These are phyloP conservation scores for Begonia peltatifolia DNA, from an alignment of 306 rosid species.

Conservation along the genomic window DNA sequence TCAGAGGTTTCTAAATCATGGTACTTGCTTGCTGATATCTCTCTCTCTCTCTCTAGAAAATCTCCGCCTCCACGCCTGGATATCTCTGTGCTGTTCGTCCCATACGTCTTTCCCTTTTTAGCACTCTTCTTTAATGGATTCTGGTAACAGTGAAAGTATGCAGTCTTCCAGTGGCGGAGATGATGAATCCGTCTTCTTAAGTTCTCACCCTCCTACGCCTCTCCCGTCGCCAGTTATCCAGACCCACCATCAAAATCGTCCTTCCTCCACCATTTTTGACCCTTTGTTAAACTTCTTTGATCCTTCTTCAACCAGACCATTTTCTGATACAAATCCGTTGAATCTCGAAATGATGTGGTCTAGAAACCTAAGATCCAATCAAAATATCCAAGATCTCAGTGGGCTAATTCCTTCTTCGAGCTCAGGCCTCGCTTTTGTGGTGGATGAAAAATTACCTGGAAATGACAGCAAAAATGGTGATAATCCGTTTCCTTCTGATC, in stretches of 20 bases:
- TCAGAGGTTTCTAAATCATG: not conserved
- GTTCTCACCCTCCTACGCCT: conserved; percentile 14
- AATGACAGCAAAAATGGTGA: not conserved
- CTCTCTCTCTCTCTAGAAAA: conserved; percentile 1
- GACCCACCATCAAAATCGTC: conserved; percentile 13
- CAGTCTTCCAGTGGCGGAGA: conserved; percentile 89
- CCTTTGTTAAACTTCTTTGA: conserved; percentile 50
- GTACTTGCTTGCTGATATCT: not conserved
- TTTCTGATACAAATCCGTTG: not conserved
- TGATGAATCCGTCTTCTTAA: conserved; percentile 51
- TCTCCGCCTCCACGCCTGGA: conserved; percentile 5
- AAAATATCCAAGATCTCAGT: not conserved
- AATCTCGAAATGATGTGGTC: not conserved
- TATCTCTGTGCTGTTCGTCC: conserved; percentile 12
- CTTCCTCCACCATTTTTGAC: conserved; percentile 19
- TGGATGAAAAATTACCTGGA: not conserved
- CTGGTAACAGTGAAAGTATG: conserved; percentile 71
- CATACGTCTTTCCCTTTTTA: conserved; percentile 15
- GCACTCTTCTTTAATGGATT: conserved; percentile 42
- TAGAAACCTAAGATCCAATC: not conserved
- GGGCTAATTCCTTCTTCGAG: not conserved
- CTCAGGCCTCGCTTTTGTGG: not conserved
- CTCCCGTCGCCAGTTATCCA: conserved; percentile 11
- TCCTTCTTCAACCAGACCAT: conserved; percentile 21
- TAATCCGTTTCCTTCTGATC: not conserved